Conservation (phyloP, 2,329 filamentous ascomycete genomes). For the Cercospora sp. region DNA sequence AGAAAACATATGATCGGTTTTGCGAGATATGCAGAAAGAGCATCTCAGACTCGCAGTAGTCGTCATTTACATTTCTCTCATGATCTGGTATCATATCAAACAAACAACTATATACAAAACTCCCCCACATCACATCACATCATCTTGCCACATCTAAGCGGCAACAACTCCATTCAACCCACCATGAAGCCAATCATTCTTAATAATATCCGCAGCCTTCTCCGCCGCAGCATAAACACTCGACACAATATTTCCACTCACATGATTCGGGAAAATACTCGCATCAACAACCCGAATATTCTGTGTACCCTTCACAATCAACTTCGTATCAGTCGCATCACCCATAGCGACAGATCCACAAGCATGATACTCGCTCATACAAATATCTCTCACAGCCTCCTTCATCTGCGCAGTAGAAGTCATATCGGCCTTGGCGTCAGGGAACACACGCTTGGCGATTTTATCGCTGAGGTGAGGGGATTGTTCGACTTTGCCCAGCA, state of each 20-base stretch:
- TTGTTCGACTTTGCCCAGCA: constrained; percentile 48
- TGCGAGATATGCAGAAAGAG: no score
- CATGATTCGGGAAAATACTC: constrained; percentile 36
- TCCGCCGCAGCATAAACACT: constrained; percentile 38
- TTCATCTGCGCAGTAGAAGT: constrained; percentile 30
- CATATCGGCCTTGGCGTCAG: constrained; percentile 31
- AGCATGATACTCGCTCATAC: constrained; percentile 43
- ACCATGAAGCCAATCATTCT: constrained; percentile 33
- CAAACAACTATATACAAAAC: background rate
- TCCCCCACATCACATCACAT: no score
- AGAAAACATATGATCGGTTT: no score
- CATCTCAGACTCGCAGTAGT: background rate
- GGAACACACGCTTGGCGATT: constrained; percentile 42
- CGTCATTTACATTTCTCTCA: background rate
- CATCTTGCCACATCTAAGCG: background rate
- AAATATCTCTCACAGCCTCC: constrained; percentile 29
- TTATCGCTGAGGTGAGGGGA: constrained; percentile 45
- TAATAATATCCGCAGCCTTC: constrained; percentile 38
- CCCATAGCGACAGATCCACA: constrained; percentile 46
- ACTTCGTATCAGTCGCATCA: constrained; percentile 41
- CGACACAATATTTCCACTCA: constrained; percentile 34
- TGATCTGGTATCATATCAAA: background rate
- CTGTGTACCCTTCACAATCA: constrained; percentile 42
- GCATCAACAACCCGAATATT: constrained; percentile 43
- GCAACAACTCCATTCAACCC: constrained; percentile 15